A percentile compares a stretch with the other conserved stretches of the same genome.
Evolutionary conservation across 257 asterid genomes (phyloP).

Genomic region (Fraxinus excelsior): DNA sequence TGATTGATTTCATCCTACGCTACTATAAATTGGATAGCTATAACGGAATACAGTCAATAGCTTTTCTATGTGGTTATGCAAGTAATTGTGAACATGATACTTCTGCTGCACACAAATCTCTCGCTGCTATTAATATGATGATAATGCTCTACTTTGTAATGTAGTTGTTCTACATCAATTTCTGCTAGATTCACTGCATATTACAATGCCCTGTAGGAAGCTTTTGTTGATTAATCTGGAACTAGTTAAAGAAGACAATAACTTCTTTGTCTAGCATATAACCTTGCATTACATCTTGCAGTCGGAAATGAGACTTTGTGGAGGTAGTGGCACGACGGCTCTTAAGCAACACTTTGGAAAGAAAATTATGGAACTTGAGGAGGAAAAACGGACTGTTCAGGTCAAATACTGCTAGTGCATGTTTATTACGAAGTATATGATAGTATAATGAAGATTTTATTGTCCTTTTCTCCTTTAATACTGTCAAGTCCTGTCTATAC

Average conservation of each 20-base stretch:
- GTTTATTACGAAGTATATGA: too few species aligned
- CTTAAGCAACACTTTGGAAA: slow-evolving; percentile 96
- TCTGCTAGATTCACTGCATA: not conserved
- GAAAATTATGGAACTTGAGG: slow-evolving; percentile 92
- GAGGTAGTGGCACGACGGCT: slow-evolving; percentile 80
- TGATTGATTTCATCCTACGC: not conserved
- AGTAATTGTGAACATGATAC: not conserved
- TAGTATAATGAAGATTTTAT: not conserved
- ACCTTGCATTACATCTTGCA: slow-evolving; percentile 42
- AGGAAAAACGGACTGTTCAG: slow-evolving; percentile 91
- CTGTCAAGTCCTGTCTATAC: not conserved
- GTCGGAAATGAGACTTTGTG: slow-evolving; percentile 95
- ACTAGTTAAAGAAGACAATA: not conserved
- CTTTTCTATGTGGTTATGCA: not conserved
- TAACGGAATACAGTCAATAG: not conserved
- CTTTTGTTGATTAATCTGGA: slow-evolving; percentile 6
- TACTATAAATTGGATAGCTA: not conserved
- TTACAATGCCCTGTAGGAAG: not conserved
- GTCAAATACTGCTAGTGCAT: slow-evolving; percentile 28
- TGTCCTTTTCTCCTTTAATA: not conserved
- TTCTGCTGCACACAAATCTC: not conserved
- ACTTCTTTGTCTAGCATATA: slow-evolving; percentile 14
- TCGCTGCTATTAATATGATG: not conserved
- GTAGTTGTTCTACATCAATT: not conserved
- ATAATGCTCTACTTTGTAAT: not conserved